Evolutionary conservation across 768 basidiomycete species (phyloP).

Genomic region (Agrocybe pediades): DNA sequence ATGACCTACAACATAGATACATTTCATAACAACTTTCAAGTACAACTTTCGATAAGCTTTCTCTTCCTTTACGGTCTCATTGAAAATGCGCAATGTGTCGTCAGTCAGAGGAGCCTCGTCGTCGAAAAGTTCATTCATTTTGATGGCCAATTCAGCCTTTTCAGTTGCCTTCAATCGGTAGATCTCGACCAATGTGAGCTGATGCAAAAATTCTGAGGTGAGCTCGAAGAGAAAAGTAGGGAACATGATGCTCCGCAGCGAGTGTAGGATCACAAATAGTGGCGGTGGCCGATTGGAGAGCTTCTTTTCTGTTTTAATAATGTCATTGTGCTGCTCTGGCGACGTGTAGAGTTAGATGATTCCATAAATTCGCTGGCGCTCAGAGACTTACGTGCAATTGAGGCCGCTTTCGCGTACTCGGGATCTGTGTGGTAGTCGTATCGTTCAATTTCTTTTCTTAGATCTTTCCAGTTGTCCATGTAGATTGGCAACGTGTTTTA

Average conservation of each 20-base stretch:
- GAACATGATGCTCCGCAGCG: constrained; percentile 31
- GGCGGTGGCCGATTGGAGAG: constrained; percentile 22
- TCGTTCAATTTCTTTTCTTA: constrained; percentile 4
- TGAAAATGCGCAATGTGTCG: constrained; percentile 23
- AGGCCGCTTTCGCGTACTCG: background rate
- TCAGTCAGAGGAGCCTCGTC: constrained; percentile 8
- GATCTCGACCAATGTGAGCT: constrained; percentile 38
- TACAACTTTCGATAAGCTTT: constrained; percentile 30
- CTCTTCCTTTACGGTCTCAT: constrained; percentile 13
- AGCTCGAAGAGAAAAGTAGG: constrained; percentile 23
- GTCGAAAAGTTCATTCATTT: constrained; percentile 28
- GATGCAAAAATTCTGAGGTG: constrained; percentile 34
- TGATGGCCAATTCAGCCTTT: constrained; percentile 26
- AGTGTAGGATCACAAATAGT: constrained; percentile 30
- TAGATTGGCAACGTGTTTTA: no score
- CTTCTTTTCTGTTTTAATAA: constrained; percentile 6
- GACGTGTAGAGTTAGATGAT: background rate
- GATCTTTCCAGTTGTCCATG: constrained; percentile 6
- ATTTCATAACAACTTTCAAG: constrained; percentile 27
- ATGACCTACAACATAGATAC: constrained; percentile 30
- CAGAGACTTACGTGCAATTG: constrained; percentile 9
- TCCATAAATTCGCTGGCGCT: background rate
- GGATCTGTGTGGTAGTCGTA: constrained; percentile 10
- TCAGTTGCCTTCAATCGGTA: constrained; percentile 30
- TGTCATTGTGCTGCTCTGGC: constrained; percentile 8